Percentiles rank a stretch among this genome's conserved stretches.
These are phyloP conservation scores for Aspergillus biplanus DNA, from an alignment of 495 filamentous ascomycete genomes.

Conservation along the genomic window DNA sequence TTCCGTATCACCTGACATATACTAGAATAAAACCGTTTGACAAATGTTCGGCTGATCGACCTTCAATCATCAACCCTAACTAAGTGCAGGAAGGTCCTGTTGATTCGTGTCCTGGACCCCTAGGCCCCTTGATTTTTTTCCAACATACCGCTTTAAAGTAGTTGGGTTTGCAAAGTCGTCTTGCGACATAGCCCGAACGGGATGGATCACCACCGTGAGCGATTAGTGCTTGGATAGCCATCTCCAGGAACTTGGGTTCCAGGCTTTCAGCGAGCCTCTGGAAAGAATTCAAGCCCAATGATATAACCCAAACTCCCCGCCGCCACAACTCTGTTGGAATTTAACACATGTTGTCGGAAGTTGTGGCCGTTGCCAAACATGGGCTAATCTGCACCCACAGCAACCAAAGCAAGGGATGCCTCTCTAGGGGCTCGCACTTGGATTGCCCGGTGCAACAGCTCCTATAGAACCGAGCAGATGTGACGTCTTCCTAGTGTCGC, in stretches of 20 bases:
- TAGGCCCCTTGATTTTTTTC: constrained; percentile 22
- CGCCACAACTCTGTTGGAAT: constrained; percentile 15
- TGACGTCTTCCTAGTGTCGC: constrained; percentile 20
- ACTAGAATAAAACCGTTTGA: too few species aligned
- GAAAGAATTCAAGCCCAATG: constrained; percentile 21
- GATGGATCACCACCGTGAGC: constrained; percentile 3
- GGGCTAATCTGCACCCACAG: constrained; percentile 26
- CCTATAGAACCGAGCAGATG: constrained; percentile 15
- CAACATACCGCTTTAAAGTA: constrained; percentile 6
- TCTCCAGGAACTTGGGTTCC: constrained; percentile 15
- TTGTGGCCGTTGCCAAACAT: constrained; percentile 24
- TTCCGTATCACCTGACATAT: constrained; percentile 3
- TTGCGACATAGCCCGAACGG: neutral
- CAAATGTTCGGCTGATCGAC: neutral
- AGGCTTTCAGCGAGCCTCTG: constrained; percentile 13
- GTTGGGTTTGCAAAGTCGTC: neutral
- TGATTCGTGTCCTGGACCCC: constrained; percentile 13
- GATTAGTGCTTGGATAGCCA: constrained; percentile 10
- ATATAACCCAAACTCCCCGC: constrained; percentile 25
- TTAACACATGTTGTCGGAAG: constrained; percentile 27
- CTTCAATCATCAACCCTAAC: constrained; percentile 17
- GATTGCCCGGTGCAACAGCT: constrained; percentile 34
- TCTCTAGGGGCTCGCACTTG: constrained; percentile 25
- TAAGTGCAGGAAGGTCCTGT: constrained; percentile 4
- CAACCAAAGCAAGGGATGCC: constrained; percentile 33